Evolutionary conservation across 495 filamentous ascomycete genomes (phyloP).

Genomic region (Pseudoneurospora amorphoporcata): DNA sequence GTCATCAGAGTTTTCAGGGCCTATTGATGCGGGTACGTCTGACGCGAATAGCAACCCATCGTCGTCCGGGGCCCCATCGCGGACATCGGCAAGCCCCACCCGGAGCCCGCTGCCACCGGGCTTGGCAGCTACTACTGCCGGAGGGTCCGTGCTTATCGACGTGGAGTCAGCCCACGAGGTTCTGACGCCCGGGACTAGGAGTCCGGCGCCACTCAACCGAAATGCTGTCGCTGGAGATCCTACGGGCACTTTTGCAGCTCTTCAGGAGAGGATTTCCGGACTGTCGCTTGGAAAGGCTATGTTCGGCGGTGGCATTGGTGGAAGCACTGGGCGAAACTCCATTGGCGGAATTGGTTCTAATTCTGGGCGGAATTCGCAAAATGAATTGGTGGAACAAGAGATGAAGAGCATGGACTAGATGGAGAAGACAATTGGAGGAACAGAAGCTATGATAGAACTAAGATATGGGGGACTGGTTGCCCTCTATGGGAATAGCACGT

Average conservation of each 20-base stretch:
- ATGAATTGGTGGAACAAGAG: constrained; percentile 16
- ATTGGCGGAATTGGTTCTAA: neutral
- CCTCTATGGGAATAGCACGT: neutral
- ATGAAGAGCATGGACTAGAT: constrained; percentile 23
- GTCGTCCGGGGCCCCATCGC: constrained; percentile 9
- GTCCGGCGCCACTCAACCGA: constrained; percentile 24
- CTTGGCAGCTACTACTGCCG: constrained; percentile 11
- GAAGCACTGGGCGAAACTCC: constrained; percentile 5
- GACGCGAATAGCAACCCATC: constrained; percentile 12
- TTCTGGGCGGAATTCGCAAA: neutral
- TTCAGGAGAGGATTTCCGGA: constrained; percentile 39
- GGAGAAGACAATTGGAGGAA: neutral
- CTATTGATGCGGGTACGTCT: neutral
- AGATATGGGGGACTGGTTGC: neutral
- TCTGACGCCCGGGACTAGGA: constrained; percentile 25
- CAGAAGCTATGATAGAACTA: neutral
- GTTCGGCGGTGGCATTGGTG: constrained; percentile 11
- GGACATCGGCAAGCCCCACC: constrained; percentile 10
- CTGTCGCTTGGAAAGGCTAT: constrained; percentile 31
- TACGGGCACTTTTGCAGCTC: constrained; percentile 26
- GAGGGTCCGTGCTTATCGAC: constrained; percentile 32
- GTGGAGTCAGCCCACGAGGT: constrained; percentile 31
- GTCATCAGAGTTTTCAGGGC: constrained; percentile 13
- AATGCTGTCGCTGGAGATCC: constrained; percentile 33
- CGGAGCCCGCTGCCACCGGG: constrained; percentile 26